Base-by-base conservation (phyloP, 108 stramenopile genomes). In the Cylindrotheca fusiformis region DNA sequence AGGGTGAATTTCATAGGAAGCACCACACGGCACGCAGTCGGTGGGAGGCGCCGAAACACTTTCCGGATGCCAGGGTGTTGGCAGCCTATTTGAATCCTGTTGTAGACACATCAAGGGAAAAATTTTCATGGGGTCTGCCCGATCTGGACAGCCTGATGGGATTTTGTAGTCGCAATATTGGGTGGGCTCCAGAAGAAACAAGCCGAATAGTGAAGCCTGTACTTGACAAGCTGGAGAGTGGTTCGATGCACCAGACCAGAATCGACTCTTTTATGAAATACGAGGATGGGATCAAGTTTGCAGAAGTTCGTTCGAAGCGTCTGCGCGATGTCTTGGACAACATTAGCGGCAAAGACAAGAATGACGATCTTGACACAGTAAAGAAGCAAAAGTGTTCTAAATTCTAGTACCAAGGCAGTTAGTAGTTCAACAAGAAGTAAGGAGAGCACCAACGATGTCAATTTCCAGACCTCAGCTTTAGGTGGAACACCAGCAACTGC, bases 231-330 rank as follows among this genome's bases (percentile, higher is more conserved):
- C 48, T 84, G 44, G 31, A 50, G 0, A 19, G 26, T 3, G 64
- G 65, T 29, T 67, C 78, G 2, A 75, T 68, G 47, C 22, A 68
- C 28, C 97, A 98, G 77, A 86, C 88, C 4, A 69, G 96, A n/a
- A 51, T 99, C 4, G 98, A 99, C 46, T 82, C 93, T 1, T 97
- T 92, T 69, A 90, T 93, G 87, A 69, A 72, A 23, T 98, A 97
- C 79, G 90, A 96, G 55, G 97, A 97, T 71, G 82, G 91, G 19
- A 78, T 88, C 41, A 88, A 83, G 56, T 95, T 97, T 68, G 97
- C 95, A 6, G 75, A 91, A 32, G 73, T 85, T 1, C 69, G 69
- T 27, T 85, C 84, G 4, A 85, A 80, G 56, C 84, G 84, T 36
- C 54, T 85, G 25, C 76, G 71, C 52, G 49, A 51, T n/a, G 84